Evolutionary conservation across 2,329 filamentous ascomycete genomes (phyloP), one percentile per base, ranked within the genome.

Genomic region (Sclerotinia minor): DNA sequence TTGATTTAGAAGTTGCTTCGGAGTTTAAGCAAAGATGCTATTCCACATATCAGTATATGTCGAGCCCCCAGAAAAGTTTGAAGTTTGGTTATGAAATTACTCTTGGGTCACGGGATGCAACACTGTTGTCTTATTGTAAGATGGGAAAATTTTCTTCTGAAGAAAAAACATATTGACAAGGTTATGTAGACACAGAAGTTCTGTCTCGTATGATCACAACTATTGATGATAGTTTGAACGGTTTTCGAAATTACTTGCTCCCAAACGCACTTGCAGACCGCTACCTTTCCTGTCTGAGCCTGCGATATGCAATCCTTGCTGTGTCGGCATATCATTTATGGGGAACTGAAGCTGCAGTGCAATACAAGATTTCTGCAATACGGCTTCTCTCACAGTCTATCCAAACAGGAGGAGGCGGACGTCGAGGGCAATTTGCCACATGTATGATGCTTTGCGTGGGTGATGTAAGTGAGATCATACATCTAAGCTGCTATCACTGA

Each of bases 361-460:
- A 76, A 5, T 80, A 82, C 69, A 83, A 82, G 71, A 72, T 77
- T 4, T 76, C 76, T 24, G 81, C 81, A 0, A 79, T 83, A 49
- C 76, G 77, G 24, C 73, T 77, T 13, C 71, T 83, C 24, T 79
- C 76, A 26, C 77, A 77, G 11, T 80, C 80, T 5, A 72, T 83
- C 24, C 59, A 64, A 24, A 35, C 41, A 45, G 59, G 59, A n/a
- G 60, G 45, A n/a, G 60, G 53, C 21, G 64, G 41, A 72, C 73
- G 60, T 52, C 52, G 58, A 38, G 58, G 19, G 72, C 81, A 82
- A 68, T 76, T 83, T 63, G 80, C 81, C 19, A 79, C 81, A 17
- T 82, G 80, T 9, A 81, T 83, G 82, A 83, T 83, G 81, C 77
- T 83, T 8, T 83, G 81, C 64, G 81, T 83, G 21, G 82, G 83